A percentile compares a stretch with the other conserved stretches of the same genome.
Conservation (phyloP, 345 rosid species). For the Salix arbutifolia region DNA sequence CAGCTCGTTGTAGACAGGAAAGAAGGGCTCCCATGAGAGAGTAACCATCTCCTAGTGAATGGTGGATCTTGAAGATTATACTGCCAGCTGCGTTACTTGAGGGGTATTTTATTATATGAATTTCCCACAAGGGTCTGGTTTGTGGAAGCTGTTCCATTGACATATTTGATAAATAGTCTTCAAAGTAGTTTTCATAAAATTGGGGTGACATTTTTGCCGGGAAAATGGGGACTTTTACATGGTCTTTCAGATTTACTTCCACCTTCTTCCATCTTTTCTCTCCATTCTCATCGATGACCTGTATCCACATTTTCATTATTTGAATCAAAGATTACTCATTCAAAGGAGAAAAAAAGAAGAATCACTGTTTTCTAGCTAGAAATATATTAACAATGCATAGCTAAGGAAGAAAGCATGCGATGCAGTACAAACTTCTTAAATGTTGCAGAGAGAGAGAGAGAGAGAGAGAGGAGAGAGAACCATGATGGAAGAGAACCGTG, state of each 20-base stretch:
- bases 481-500: constrained; percentile 49
- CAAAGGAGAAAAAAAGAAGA: too few relatives aligned
- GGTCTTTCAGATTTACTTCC: constrained; percentile 31
- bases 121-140: constrained; percentile 49
- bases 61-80: constrained; percentile 47
- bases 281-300: constrained; percentile 32
- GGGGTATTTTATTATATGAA: constrained; percentile 43
- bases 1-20: constrained; percentile 47
- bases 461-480: neutral
- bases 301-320: neutral
- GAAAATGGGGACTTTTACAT: constrained; percentile 30
- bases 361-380: too few relatives aligned
- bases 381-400: too few relatives aligned
- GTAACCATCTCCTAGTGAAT: constrained; percentile 54
- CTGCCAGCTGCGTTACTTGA: constrained; percentile 36
- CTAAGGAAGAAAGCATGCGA: too few relatives aligned
- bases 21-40: constrained; percentile 55
- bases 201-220: constrained; percentile 22
- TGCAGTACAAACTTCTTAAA: too few relatives aligned
- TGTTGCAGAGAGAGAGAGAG: too few relatives aligned
- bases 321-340: too few relatives aligned
- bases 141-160: constrained; percentile 30
- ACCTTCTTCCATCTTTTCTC: constrained; percentile 35
- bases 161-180: constrained; percentile 28
- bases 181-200: constrained; percentile 29